Percentiles rank a stretch among this genome's conserved stretches.
These are phyloP conservation scores for Mucor sp. DNA, from an alignment of 371 early-diverging fungal species.

Conservation along the genomic window DNA sequence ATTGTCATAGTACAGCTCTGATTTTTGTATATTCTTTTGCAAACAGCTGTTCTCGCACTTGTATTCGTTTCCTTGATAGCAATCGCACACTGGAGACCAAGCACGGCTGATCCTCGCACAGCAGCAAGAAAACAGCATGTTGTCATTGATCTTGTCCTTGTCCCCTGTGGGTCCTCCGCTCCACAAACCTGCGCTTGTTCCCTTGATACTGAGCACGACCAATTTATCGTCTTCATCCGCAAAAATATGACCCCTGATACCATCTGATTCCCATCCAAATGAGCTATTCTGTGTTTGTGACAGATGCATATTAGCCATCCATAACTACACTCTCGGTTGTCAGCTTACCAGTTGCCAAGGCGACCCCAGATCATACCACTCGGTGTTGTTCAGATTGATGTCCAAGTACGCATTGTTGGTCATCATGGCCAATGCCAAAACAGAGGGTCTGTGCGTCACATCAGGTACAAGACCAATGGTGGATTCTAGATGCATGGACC, in stretches of 20 bases:
- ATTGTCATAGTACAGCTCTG: constrained; percentile 81
- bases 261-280: constrained; percentile 89
- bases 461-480: constrained; percentile 60
- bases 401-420: constrained; percentile 75
- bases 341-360: constrained; percentile 69
- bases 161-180: constrained; percentile 77
- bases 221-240: constrained; percentile 64
- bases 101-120: constrained; percentile 86
- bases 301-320: background rate
- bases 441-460: constrained; percentile 68
- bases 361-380: constrained; percentile 76
- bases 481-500: constrained; percentile 21
- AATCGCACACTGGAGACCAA: constrained; percentile 88
- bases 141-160: constrained; percentile 89
- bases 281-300: constrained; percentile 54
- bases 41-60: constrained; percentile 72
- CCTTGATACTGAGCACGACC: constrained; percentile 88
- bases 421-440: constrained; percentile 77
- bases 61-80: constrained; percentile 55
- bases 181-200: constrained; percentile 78
- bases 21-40: constrained; percentile 55
- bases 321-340: background rate
- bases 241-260: constrained; percentile 91
- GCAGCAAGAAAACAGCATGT: constrained; percentile 96
- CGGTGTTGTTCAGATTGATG: constrained; percentile 49